These are phyloP conservation scores for Penicillium sclerotigenum DNA, from an alignment of 2,329 filamentous ascomycete genomes.

Conservation along the genomic window DNA sequence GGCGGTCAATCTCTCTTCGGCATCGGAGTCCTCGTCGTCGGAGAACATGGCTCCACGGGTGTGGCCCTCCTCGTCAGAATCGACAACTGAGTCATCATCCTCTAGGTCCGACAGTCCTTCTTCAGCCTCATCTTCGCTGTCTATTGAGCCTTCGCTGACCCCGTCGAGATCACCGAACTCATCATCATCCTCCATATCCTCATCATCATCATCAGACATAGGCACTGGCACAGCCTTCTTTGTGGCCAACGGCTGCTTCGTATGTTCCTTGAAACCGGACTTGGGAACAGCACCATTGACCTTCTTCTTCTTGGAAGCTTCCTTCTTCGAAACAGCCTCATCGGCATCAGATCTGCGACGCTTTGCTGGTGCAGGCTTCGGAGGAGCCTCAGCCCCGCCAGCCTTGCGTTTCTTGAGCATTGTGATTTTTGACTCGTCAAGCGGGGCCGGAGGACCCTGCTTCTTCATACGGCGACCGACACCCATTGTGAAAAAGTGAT, in stretches of 20 bases:
- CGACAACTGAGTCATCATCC: conserved; percentile 55
- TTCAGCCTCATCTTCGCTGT: conserved; percentile 48
- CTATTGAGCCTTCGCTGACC: conserved; percentile 45
- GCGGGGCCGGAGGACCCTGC: conserved; percentile 78
- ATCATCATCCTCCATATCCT: conserved; percentile 42
- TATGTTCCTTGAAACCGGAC: conserved; percentile 28
- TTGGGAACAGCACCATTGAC: conserved; percentile 28
- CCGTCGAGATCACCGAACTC: conserved; percentile 47
- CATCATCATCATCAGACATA: conserved; percentile 34
- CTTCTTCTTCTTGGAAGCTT: conserved; percentile 40
- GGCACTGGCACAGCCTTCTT: conserved; percentile 22
- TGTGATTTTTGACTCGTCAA: conserved; percentile 67
- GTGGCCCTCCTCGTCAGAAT: conserved; percentile 65
- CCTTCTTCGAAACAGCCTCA: conserved; percentile 40
- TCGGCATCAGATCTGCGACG: conserved; percentile 53
- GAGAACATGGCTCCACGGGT: conserved; percentile 76
- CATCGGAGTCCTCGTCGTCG: conserved; percentile 87
- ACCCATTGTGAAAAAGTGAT: conserved; percentile 63
- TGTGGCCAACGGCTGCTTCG: conserved; percentile 26
- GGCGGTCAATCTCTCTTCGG: conserved; percentile 85
- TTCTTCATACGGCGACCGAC: conserved; percentile 91
- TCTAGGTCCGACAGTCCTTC: conserved; percentile 54
- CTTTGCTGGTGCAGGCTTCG: conserved; percentile 55
- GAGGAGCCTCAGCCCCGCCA: conserved; percentile 57
- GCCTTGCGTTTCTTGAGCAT: conserved; percentile 77